A percentile compares a stretch with the other conserved stretches of the same genome.
These are phyloP conservation scores for Mucor irregularis DNA, from an alignment of 371 early-diverging fungal genomes.

Conservation along the genomic window DNA sequence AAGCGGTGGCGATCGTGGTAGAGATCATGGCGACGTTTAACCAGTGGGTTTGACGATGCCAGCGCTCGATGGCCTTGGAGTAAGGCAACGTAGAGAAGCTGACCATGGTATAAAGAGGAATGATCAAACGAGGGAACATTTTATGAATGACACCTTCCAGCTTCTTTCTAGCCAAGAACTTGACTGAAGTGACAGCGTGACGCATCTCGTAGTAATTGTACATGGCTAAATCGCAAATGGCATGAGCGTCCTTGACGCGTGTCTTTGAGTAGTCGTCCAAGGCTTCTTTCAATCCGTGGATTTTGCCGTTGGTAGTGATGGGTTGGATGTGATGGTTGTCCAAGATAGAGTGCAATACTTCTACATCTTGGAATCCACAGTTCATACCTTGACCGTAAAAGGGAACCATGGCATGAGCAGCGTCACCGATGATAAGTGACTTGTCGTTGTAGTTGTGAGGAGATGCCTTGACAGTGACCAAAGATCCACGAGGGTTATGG, in stretches of 20 bases:
- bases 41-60: conserved; percentile 61
- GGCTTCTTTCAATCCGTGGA: conserved; percentile 52
- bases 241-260: conserved; percentile 81
- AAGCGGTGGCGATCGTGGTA: conserved; percentile 10
- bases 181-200: conserved; percentile 70
- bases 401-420: conserved; percentile 98
- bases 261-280: conserved; percentile 71
- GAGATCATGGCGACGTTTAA: conserved; percentile 30
- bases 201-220: conserved; percentile 97
- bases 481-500: conserved; percentile 80
- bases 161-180: conserved; percentile 75
- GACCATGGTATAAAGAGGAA: conserved; percentile 97
- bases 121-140: conserved; percentile 68
- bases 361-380: conserved; percentile 95
- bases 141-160: conserved; percentile 78
- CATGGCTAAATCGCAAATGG: conserved; percentile 95
- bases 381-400: conserved; percentile 98
- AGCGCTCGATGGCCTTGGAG: conserved; percentile 65
- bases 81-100: conserved; percentile 90
- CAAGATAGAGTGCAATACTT: conserved; percentile 72
- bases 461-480: conserved; percentile 83
- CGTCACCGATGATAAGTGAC: conserved; percentile 90
- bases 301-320: neutral
- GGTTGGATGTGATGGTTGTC: conserved; percentile 52
- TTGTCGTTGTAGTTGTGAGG: conserved; percentile 83